Evolutionary conservation across 2,329 filamentous ascomycete species (phyloP).

Genomic region (Emergomyces orientalis): DNA sequence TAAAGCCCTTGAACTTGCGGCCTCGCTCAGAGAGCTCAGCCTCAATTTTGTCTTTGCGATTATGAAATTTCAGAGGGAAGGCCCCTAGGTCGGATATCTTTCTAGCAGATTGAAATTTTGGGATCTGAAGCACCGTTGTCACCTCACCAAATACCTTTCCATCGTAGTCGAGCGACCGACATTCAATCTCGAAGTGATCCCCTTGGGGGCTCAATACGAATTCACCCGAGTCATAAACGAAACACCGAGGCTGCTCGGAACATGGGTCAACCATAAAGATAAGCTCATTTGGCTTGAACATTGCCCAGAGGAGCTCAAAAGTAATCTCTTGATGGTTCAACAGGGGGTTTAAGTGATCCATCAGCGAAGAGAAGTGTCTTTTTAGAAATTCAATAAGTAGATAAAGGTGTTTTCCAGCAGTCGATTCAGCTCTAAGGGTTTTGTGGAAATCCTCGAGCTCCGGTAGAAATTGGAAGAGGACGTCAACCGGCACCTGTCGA

Average conservation of each 20-base stretch:
- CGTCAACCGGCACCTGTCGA: not conserved
- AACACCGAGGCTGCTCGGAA: not conserved
- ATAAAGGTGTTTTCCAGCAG: not conserved
- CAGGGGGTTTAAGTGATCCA: not conserved
- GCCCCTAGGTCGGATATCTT: constrained; percentile 19
- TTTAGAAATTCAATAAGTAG: not conserved
- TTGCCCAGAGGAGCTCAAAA: constrained; percentile 2
- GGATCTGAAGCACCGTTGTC: constrained; percentile 16
- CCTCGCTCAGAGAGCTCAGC: constrained; percentile 11
- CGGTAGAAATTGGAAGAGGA: not conserved
- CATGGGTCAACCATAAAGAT: not conserved
- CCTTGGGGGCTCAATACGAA: not conserved
- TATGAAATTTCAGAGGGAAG: constrained; percentile 22
- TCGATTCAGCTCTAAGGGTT: not conserved
- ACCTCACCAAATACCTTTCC: constrained; percentile 19
- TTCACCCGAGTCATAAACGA: not conserved
- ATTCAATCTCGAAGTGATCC: constrained; percentile 14
- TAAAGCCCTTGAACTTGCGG: constrained; percentile 10
- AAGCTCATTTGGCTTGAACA: constrained; percentile 1
- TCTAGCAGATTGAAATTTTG: constrained; percentile 15
- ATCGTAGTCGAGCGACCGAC: constrained; percentile 21
- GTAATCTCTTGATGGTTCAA: not conserved
- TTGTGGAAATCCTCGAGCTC: not conserved
- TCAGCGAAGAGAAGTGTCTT: not conserved
- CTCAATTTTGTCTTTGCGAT: constrained; percentile 13